These are phyloP conservation scores for Pythium folliculosum DNA, from an alignment of 352 stramenopile genomes.

Conservation along the genomic window DNA sequence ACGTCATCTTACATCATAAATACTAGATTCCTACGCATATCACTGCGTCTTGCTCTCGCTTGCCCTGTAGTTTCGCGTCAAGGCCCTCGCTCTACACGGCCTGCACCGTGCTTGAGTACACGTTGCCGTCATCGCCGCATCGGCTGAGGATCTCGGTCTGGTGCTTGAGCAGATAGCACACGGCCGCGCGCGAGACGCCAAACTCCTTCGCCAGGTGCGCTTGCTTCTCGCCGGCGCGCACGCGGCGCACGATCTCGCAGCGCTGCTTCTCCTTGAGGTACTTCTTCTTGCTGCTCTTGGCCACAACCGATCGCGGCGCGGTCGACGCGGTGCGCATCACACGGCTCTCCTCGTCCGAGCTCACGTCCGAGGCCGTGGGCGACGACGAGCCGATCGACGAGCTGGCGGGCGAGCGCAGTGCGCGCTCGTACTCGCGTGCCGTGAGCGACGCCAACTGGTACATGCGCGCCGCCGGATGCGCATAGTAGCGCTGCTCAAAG, in stretches of 20 bases:
- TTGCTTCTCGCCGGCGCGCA: constrained; percentile 24
- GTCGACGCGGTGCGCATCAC: not conserved
- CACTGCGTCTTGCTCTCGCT: not conserved
- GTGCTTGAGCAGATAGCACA: constrained; percentile 51
- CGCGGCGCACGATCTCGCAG: constrained; percentile 59
- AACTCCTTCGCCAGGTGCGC: constrained; percentile 28
- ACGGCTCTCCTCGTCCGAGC: constrained; percentile 23
- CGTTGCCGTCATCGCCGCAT: constrained; percentile 20
- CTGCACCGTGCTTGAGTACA: not conserved
- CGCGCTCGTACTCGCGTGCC: constrained; percentile 17
- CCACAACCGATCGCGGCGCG: not conserved
- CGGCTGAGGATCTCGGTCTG: constrained; percentile 62
- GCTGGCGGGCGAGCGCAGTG: constrained; percentile 16
- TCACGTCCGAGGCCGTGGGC: constrained; percentile 7
- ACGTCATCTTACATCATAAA: constrained; percentile 10
- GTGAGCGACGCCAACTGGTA: constrained; percentile 22
- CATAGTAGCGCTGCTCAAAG: not conserved
- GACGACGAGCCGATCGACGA: constrained; percentile 7
- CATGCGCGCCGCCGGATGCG: constrained; percentile 11
- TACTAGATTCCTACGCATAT: not conserved
- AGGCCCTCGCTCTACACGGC: too few relatives aligned
- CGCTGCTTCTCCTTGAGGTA: constrained; percentile 71
- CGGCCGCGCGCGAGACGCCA: constrained; percentile 25
- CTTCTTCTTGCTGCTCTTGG: constrained; percentile 61
- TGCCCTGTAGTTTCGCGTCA: too few relatives aligned